Base-by-base conservation (phyloP, 768 basidiomycete species). In the Russula lepida region DNA sequence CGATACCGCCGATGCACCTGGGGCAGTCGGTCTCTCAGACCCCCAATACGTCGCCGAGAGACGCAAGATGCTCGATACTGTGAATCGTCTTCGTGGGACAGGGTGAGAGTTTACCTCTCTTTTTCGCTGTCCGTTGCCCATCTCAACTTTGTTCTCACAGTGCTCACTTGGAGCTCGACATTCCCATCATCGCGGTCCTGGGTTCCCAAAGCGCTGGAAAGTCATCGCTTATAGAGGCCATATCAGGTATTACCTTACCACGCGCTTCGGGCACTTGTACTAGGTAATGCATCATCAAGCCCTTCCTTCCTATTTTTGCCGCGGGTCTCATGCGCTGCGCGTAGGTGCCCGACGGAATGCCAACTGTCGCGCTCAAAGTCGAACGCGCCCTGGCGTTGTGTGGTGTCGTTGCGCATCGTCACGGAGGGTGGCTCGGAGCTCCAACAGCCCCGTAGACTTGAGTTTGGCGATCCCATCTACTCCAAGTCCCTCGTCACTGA, bases 161-260 rank as follows among this genome's bases (percentile, higher is more conserved):
- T 0, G 84, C 85, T 0, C 81, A 88, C 62, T 74, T 79, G 12
- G 85, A 89, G 50, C 81, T 91, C 6, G 85, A 88, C 65, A 72
- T 90, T 0, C 88, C 89, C 0, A 80, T 82, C 63, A 88, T 90
- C 27, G 85, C 82, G 0, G 88, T 88, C 44, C 79, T 88, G n/a
- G 88, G 89, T 0, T 80, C 77, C 0, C 89, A 90, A 64, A 85
- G 83, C 41, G 85, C 85, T 0, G 88, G 88, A 0, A 89, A 89
- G 65, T 88, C 86, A 0, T 89, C 88, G 0, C 77, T 89, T 4
- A 89, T 90, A 15, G 87, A 91, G 64, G 79, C 84, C 0, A 88
- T 90, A 48, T 87, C 86, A 0, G 85, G 87, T 0, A 81, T 89
- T 15, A 85, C 80, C 0, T 72, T 90, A 0, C 88, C 88, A 17